phyloP scores from a whole-genome alignment of 345 rosid species.

The Crucihimalaya himalaica region DNA sequence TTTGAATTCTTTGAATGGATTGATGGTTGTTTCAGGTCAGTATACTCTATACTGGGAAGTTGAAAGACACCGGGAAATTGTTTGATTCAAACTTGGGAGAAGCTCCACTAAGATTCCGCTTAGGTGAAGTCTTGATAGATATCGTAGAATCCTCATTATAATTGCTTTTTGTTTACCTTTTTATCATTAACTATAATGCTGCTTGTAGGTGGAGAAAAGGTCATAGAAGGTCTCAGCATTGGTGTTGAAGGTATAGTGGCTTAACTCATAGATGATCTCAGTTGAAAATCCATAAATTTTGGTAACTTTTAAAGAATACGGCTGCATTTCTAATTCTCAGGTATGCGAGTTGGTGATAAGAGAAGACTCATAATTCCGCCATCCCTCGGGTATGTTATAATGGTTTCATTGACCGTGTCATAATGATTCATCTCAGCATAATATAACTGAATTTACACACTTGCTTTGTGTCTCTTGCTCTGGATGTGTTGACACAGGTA shows the following conservation, averaged over 20 bases:
- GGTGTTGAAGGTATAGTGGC: slow-evolving; percentile 60
- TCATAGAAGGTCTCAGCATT: slow-evolving; percentile 51
- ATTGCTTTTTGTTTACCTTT: background rate
- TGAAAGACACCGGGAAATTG: slow-evolving; percentile 51
- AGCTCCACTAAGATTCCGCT: slow-evolving; percentile 46
- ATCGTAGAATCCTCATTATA: background rate
- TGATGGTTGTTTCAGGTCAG: slow-evolving; percentile 47
- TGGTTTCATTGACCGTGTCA: background rate
- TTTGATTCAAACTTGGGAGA: slow-evolving; percentile 52
- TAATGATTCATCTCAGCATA: slow-evolving; percentile 3
- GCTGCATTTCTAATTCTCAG: slow-evolving; percentile 41
- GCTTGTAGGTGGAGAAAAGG: slow-evolving; percentile 47
- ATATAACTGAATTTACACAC: background rate
- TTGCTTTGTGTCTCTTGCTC: slow-evolving; percentile 7
- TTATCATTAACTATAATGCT: background rate
- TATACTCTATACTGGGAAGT: slow-evolving; percentile 50
- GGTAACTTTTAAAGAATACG: background rate
- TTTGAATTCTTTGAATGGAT: background rate
- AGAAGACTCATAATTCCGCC: slow-evolving; percentile 82
- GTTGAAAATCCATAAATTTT: background rate
- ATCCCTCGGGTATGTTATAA: slow-evolving; percentile 61
- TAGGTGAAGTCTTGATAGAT: slow-evolving; percentile 46
- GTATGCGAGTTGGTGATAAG: slow-evolving; percentile 86
- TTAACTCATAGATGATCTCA: background rate
- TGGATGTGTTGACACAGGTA: slow-evolving; percentile 45